phyloP scores from a whole-genome alignment of 2,329 filamentous ascomycete genomes.

The Sporothrix protearum region DNA sequence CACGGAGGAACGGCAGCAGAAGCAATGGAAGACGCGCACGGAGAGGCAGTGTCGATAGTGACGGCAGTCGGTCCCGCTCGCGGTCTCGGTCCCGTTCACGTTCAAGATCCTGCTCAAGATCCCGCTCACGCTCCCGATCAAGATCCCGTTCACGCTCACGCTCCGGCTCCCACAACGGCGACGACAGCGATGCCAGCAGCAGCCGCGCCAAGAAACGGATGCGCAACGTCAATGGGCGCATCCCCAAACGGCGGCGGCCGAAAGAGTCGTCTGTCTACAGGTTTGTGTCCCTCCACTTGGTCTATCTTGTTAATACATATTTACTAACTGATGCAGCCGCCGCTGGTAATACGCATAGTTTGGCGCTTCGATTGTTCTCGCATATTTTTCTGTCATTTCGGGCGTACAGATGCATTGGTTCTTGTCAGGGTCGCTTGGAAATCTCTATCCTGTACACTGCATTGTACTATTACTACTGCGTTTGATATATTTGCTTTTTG shows the following conservation, averaged over 20 bases:
- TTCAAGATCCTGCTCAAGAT: not conserved
- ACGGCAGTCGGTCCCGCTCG: not conserved
- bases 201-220: not conserved
- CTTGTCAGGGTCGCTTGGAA: not conserved
- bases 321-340: not conserved
- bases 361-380: not conserved
- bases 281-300: not conserved
- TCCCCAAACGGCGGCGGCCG: conserved; percentile 16
- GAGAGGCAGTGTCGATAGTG: not conserved
- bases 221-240: conserved; percentile 10
- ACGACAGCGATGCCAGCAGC: not conserved
- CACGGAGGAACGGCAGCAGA: not conserved
- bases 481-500: not conserved
- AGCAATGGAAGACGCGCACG: not conserved
- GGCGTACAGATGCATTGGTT: not conserved
- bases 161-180: not conserved
- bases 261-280: conserved; percentile 18
- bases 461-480: not conserved
- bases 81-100: not conserved
- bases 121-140: not conserved
- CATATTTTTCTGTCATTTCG: too few relatives aligned
- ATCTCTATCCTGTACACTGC: not conserved
- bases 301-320: too few relatives aligned
- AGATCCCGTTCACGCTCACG: not conserved
- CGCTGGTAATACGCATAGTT: conserved; percentile 8